Evolutionary conservation across 352 stramenopile genomes (phyloP).

Genomic region (Pythium dissimile): DNA sequence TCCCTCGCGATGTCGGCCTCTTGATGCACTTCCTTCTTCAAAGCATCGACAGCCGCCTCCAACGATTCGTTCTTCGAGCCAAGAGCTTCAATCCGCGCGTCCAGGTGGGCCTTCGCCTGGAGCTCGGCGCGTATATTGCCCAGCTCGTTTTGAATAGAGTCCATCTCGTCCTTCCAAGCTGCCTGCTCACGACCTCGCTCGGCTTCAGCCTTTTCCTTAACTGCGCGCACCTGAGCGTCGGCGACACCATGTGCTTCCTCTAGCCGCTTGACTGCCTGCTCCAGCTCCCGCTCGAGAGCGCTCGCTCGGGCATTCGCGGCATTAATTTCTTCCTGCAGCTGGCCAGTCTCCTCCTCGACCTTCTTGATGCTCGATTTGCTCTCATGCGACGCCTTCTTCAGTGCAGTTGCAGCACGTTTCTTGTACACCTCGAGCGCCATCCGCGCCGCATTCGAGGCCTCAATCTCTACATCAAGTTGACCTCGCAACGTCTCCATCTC

Average conservation of each 20-base stretch:
- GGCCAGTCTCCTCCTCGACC: constrained; percentile 31
- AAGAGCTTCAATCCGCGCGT: constrained; percentile 37
- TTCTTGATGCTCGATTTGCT: constrained; percentile 61
- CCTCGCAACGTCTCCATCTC: constrained; percentile 14
- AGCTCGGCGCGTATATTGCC: constrained; percentile 23
- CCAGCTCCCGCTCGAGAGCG: constrained; percentile 7
- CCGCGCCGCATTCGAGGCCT: constrained; percentile 42
- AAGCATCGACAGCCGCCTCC: constrained; percentile 18
- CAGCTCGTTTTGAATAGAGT: constrained; percentile 34
- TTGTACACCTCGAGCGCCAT: constrained; percentile 77
- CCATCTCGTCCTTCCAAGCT: constrained; percentile 27
- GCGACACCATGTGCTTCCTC: constrained; percentile 1
- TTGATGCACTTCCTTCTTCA: constrained; percentile 36
- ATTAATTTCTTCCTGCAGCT: constrained; percentile 48
- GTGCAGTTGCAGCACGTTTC: constrained; percentile 63
- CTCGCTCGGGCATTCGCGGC: constrained; percentile 33
- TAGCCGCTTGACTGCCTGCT: constrained; percentile 1
- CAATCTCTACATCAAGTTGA: constrained; percentile 46
- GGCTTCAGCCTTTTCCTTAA: constrained; percentile 23
- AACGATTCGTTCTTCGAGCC: constrained; percentile 31
- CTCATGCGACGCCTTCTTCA: constrained; percentile 76
- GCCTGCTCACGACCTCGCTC: constrained; percentile 29
- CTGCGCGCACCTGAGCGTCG: constrained; percentile 6
- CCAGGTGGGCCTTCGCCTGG: constrained; percentile 25
- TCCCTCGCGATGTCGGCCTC: constrained; percentile 40